Percentiles rank a stretch among this genome's conserved stretches.
phyloP scores from a whole-genome alignment of 768 basidiomycete genomes.

The Filobasidium floriforme region DNA sequence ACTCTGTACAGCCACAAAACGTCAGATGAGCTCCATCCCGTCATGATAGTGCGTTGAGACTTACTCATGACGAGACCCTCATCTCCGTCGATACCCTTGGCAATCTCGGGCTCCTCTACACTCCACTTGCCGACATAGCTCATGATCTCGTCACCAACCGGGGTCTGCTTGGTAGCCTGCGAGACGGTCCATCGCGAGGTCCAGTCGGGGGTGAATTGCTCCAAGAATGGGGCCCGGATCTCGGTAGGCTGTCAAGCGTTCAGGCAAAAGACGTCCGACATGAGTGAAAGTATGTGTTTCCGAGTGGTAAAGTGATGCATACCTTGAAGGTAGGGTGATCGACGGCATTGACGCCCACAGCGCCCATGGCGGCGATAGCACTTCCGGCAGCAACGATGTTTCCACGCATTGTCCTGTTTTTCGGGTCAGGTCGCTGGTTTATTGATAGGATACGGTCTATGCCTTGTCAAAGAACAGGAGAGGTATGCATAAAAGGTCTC shows the following conservation, averaged over 20 bases:
- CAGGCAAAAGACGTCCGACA: slow-evolving; percentile 13
- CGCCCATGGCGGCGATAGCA: slow-evolving; percentile 60
- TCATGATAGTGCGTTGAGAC: slow-evolving; percentile 18
- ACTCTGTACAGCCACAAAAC: slow-evolving; percentile 48
- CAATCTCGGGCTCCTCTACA: slow-evolving; percentile 72
- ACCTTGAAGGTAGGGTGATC: slow-evolving; percentile 24
- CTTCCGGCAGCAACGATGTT: slow-evolving; percentile 36
- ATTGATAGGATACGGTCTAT: not conserved
- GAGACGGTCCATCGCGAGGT: slow-evolving; percentile 84
- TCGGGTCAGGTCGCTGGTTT: not conserved
- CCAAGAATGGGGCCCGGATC: slow-evolving; percentile 81
- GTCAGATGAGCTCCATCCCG: not conserved
- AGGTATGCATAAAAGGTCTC: no score
- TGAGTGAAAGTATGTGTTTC: slow-evolving; percentile 50
- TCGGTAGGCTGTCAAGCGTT: slow-evolving; percentile 56
- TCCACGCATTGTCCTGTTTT: slow-evolving; percentile 12
- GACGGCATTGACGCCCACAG: slow-evolving; percentile 47
- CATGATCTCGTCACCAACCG: slow-evolving; percentile 90
- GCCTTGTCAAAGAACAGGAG: no score
- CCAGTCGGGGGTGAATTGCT: slow-evolving; percentile 93
- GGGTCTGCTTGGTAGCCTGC: slow-evolving; percentile 95
- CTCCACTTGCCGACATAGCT: slow-evolving; percentile 96
- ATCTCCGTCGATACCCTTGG: slow-evolving; percentile 72
- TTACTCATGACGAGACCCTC: slow-evolving; percentile 65
- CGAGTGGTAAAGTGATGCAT: slow-evolving; percentile 23